Evolutionary conservation across 768 basidiomycete species (phyloP).

Genomic region (Lactarius akahatsu): DNA sequence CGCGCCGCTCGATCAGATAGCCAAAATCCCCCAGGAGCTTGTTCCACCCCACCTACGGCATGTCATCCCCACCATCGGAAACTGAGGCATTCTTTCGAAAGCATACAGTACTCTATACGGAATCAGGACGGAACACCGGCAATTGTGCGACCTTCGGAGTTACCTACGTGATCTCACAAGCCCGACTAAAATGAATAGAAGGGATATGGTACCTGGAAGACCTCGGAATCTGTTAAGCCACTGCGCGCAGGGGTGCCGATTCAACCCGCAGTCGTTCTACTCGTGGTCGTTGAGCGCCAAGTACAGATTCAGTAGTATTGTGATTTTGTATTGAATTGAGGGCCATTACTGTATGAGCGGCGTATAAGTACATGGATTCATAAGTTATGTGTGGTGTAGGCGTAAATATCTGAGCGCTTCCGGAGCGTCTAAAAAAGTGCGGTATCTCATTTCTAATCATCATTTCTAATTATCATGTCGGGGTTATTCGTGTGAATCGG

Average conservation of each 20-base stretch:
- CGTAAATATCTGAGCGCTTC: neutral
- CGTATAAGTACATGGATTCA: constrained; percentile 4
- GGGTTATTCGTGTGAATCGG: neutral
- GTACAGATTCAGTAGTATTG: neutral
- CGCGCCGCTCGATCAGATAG: constrained; percentile 57
- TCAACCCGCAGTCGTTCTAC: neutral
- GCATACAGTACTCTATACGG: neutral
- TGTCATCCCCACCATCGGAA: constrained; percentile 28
- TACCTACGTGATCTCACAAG: constrained; percentile 1
- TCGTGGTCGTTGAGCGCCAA: neutral
- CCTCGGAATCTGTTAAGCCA: neutral
- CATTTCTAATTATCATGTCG: no score
- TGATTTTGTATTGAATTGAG: neutral
- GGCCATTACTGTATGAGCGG: neutral
- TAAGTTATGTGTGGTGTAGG: neutral
- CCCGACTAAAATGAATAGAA: neutral
- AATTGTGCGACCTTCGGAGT: neutral
- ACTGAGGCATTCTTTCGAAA: neutral
- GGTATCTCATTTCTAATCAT: neutral
- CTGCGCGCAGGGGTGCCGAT: neutral
- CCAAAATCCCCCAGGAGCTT: constrained; percentile 26
- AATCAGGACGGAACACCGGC: neutral
- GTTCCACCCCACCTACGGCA: constrained; percentile 28
- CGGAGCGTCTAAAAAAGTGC: constrained; percentile 6
- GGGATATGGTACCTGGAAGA: neutral